phyloP scores from a whole-genome alignment of 768 basidiomycete genomes.

The Tricholomella constricta region DNA sequence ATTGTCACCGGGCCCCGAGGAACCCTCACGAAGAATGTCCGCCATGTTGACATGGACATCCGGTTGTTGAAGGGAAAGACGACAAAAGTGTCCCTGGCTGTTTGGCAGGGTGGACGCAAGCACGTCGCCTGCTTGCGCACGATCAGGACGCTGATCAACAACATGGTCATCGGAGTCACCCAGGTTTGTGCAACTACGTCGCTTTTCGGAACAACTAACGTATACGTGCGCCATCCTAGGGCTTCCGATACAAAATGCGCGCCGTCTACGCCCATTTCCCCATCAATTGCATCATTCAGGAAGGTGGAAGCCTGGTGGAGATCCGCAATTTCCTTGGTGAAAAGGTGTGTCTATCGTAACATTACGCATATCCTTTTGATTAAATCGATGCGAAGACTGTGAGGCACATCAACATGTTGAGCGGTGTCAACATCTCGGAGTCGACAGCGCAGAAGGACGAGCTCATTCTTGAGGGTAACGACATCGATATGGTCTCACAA shows the following conservation, averaged over 20 bases:
- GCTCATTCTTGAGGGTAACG: constrained; percentile 91
- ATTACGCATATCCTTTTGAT: not conserved
- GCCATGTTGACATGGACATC: constrained; percentile 94
- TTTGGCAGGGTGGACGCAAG: constrained; percentile 98
- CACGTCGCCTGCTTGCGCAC: constrained; percentile 98
- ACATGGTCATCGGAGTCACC: constrained; percentile 98
- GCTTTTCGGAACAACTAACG: not conserved
- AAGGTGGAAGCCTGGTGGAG: constrained; percentile 69
- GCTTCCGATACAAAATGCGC: constrained; percentile 99
- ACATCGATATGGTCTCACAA: constrained; percentile 96
- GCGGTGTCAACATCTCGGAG: constrained; percentile 81
- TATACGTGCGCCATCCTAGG: constrained; percentile 47
- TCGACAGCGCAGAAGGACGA: constrained; percentile 95
- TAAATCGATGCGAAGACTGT: constrained; percentile 61
- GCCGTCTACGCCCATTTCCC: constrained; percentile 99
- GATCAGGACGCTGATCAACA: constrained; percentile 91
- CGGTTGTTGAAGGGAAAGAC: constrained; percentile 78
- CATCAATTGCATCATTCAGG: constrained; percentile 96
- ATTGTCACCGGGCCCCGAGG: constrained; percentile 93
- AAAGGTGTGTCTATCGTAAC: constrained; percentile 55
- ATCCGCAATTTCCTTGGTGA: constrained; percentile 96
- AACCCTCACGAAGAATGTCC: constrained; percentile 87
- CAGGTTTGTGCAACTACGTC: constrained; percentile 54
- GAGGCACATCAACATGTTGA: constrained; percentile 89
- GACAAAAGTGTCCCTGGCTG: constrained; percentile 83